These are phyloP conservation scores for Oenanthe javanica DNA, from an alignment of 140 eudicot species.

Conservation along the genomic window DNA sequence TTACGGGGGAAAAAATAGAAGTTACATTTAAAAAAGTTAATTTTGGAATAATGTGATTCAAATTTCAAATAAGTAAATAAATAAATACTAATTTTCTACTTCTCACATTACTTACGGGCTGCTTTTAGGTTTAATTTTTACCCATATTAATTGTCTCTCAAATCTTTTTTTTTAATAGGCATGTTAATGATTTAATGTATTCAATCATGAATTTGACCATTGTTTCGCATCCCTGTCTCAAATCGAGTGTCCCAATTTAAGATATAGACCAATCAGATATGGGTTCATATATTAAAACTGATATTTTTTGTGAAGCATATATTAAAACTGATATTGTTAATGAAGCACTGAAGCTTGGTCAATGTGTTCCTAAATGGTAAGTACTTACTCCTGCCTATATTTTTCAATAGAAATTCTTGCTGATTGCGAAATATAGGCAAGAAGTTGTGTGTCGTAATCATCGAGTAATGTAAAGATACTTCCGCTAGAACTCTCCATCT, in stretches of 20 bases:
- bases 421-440: neutral
- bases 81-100: too few species aligned
- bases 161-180: neutral
- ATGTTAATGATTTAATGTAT: neutral
- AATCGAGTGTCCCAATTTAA: neutral
- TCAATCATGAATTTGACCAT: neutral
- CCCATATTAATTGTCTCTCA: neutral
- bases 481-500: neutral
- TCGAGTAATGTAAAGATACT: neutral
- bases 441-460: neutral
- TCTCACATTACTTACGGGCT: too few species aligned
- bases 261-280: neutral
- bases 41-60: too few species aligned
- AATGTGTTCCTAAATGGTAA: neutral
- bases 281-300: neutral
- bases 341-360: neutral
- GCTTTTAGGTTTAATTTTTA: too few species aligned
- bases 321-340: too few species aligned
- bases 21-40: too few species aligned
- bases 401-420: neutral
- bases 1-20: too few species aligned
- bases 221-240: neutral
- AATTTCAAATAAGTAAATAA: too few species aligned
- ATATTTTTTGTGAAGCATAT: too few species aligned
- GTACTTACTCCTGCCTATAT: neutral